Base-by-base conservation (phyloP, 2,329 filamentous ascomycete species). In the Verticillium tricorpus region DNA sequence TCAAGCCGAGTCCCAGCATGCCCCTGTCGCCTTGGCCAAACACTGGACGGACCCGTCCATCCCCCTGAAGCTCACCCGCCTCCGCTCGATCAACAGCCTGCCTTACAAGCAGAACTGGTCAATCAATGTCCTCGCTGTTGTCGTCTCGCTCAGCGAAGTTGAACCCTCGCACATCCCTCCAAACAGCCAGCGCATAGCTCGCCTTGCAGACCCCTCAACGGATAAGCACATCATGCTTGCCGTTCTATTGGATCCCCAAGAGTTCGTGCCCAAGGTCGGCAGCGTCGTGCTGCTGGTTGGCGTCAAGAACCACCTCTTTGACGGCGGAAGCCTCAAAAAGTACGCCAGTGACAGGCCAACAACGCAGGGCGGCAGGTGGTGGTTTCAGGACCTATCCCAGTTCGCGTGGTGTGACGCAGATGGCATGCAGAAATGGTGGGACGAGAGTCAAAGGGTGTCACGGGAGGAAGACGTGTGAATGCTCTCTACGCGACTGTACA, bases 21-120 rank as follows among this genome's bases (percentile, higher is more conserved):
- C 37, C 31, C 72, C 76, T 3, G 65, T 79, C 25, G 72, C 74
- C 2, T 70, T 79, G 2, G 73, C 79, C 2, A 76, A 74, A 62
- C 73, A 78, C 59, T 78, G 76, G 71, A 73, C 76, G 59, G 69
- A 80, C 58, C 74, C 70, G 0, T 74, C 74, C 31, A 73, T 70
- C 0, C 80, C 82, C 0, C 73, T 84, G 17, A 85, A 82, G 65
- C 78, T 86, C 32, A 85, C 82, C 0, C 74, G 76, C 3, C 74
- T 86, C 14, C 75, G 75, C 56, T 73, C 78, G 7, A 80, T 86
- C 57, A 80, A 82, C 0, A 73, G 78, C 63, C 76, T 86, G 1
- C 83, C 82, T 1, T 85, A 83, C 70, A 79, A 80, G 60, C 82
- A 85, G 62, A 86, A 86, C 68, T 86, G 82, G 83, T 80, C 80